These are phyloP conservation scores for Viola odorata DNA, from an alignment of 345 rosid species.

Conservation along the genomic window DNA sequence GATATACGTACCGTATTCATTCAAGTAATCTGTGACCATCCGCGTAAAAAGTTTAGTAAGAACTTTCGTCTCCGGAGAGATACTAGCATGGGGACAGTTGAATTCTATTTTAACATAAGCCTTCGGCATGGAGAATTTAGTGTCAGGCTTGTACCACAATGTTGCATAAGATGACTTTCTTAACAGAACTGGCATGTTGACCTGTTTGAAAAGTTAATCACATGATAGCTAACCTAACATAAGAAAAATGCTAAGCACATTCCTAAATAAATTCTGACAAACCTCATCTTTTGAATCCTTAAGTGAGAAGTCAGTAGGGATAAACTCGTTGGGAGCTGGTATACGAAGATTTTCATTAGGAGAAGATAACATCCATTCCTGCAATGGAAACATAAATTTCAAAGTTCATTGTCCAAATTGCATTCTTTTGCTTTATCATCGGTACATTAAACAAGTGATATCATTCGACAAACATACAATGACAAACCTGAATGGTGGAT, in stretches of 20 bases:
- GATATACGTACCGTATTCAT: conserved; percentile 71
- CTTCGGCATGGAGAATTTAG: conserved; percentile 69
- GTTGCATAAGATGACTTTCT: conserved; percentile 61
- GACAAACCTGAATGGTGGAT: conserved; percentile 56
- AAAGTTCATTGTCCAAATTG: background rate
- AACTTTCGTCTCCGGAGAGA: conserved; percentile 77
- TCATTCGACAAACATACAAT: conserved; percentile 8
- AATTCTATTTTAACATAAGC: conserved; percentile 77
- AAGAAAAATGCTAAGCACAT: background rate
- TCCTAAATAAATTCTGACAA: background rate
- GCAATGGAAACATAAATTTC: conserved; percentile 11
- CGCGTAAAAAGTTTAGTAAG: conserved; percentile 64
- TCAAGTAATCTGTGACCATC: conserved; percentile 80
- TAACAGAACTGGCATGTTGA: conserved; percentile 47
- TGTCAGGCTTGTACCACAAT: conserved; percentile 87
- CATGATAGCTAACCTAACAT: conserved; percentile 5
- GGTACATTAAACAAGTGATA: background rate
- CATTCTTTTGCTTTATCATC: conserved; percentile 7
- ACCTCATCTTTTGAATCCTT: conserved; percentile 66
- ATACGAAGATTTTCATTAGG: conserved; percentile 64
- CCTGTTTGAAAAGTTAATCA: conserved; percentile 41
- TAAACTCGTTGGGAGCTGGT: conserved; percentile 64
- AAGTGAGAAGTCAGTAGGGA: conserved; percentile 78
- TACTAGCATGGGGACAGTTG: conserved; percentile 65
- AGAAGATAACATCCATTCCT: conserved; percentile 75